phyloP scores from a whole-genome alignment of 140 eudicot genomes.

The Oenanthe javanica region DNA sequence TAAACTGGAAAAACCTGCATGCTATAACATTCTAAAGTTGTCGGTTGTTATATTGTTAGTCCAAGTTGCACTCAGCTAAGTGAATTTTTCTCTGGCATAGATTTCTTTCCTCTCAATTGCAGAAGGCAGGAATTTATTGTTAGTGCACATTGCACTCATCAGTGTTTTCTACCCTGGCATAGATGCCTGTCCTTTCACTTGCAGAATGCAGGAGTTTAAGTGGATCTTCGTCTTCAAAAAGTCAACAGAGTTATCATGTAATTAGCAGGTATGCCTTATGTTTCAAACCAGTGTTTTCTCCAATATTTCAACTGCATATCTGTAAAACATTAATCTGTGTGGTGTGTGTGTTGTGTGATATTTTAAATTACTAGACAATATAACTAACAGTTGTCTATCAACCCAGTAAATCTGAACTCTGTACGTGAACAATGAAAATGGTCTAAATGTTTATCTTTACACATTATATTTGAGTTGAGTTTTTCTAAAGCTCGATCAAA shows the following conservation, averaged over 20 bases:
- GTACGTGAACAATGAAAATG: not conserved
- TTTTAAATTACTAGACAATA: not conserved
- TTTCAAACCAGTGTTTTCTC: not conserved
- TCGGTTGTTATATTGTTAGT: conserved; percentile 11
- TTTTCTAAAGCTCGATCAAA: not conserved
- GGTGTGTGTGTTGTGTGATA: not conserved
- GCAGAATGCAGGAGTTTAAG: conserved; percentile 4
- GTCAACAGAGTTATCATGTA: conserved; percentile 18
- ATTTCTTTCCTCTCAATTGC: not conserved
- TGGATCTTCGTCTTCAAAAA: conserved; percentile 14
- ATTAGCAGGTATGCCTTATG: conserved; percentile 23
- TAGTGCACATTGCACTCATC: conserved; percentile 19
- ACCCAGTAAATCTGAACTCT: not conserved
- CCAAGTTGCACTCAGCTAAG: conserved; percentile 19
- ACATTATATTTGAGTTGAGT: not conserved
- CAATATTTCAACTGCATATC: not conserved
- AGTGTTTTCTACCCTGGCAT: not conserved
- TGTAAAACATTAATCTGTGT: not conserved
- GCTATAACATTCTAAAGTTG: not conserved
- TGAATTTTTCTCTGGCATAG: not conserved
- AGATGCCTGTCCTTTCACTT: not conserved
- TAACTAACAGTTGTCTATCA: not conserved
- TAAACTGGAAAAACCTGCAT: conserved; percentile 11
- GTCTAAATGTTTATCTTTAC: not conserved
- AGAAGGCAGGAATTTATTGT: conserved; percentile 10